Percentiles rank a stretch among this genome's conserved stretches.
phyloP scores from a whole-genome alignment of 2,329 filamentous ascomycete genomes.

The Apiospora sp. region DNA sequence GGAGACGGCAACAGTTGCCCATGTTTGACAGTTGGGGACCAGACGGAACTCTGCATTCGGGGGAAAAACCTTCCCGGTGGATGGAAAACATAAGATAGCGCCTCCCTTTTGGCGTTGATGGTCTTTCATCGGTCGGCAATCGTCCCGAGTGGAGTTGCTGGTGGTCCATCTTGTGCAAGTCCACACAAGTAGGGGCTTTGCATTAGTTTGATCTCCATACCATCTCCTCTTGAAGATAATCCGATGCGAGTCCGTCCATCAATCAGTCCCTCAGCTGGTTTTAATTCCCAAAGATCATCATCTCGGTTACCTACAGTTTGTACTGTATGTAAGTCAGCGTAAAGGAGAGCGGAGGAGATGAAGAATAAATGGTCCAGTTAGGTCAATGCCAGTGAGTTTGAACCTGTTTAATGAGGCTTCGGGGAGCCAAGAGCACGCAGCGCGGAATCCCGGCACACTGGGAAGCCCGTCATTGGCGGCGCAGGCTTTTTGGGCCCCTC shows the following conservation, averaged over 20 bases:
- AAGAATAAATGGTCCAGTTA: background rate
- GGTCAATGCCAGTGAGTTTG: background rate
- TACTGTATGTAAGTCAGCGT: background rate
- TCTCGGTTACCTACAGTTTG: no score
- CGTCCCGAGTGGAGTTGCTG: background rate
- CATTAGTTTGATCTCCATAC: background rate
- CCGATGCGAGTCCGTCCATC: background rate
- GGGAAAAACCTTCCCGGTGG: background rate
- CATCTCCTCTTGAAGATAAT: background rate
- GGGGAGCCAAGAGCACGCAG: background rate
- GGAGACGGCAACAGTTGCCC: background rate
- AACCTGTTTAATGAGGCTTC: background rate
- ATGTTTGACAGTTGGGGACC: slow-evolving; percentile 3
- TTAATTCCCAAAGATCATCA: background rate
- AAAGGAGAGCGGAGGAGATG: background rate
- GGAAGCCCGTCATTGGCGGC: background rate
- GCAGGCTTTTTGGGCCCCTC: background rate
- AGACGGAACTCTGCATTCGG: background rate
- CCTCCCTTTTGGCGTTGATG: background rate
- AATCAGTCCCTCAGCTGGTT: background rate
- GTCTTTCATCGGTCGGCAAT: background rate
- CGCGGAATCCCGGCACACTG: slow-evolving; percentile 13
- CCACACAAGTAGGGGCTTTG: slow-evolving; percentile 4
- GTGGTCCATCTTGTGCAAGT: background rate
- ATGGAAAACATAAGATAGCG: background rate